phyloP scores from a whole-genome alignment of 208 protist genomes.

The Crithidia fasciculata region DNA sequence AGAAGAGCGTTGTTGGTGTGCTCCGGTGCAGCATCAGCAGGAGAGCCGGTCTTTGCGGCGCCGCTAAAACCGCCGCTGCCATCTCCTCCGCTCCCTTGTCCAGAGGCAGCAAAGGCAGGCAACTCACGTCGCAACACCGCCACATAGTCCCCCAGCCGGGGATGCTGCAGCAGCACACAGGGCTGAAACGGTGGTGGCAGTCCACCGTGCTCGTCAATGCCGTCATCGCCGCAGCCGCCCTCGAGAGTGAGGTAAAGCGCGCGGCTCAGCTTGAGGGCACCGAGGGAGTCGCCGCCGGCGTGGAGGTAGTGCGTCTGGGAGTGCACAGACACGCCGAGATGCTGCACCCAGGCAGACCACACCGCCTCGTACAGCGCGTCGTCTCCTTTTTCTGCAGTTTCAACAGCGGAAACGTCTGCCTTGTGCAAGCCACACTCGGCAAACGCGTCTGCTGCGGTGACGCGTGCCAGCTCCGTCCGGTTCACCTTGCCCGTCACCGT shows the following conservation, averaged over 20 bases:
- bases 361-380: constrained; percentile 27
- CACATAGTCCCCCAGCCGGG: constrained; percentile 48
- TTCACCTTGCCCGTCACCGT: constrained; percentile 55
- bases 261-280: constrained; percentile 58
- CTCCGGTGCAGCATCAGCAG: too few species aligned
- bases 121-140: constrained; percentile 17
- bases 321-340: constrained; percentile 36
- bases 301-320: constrained; percentile 57
- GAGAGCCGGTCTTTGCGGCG: too few species aligned
- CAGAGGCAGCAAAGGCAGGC: not conserved
- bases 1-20: constrained; percentile 5
- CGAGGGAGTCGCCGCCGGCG: constrained; percentile 67
- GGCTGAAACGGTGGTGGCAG: constrained; percentile 56
- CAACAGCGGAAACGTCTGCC: not conserved
- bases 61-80: not conserved
- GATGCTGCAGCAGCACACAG: constrained; percentile 50
- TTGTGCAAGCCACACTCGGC: not conserved
- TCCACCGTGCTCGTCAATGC: constrained; percentile 52
- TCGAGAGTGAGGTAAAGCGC: constrained; percentile 47
- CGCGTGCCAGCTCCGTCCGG: constrained; percentile 22
- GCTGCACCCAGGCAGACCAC: constrained; percentile 28
- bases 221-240: constrained; percentile 34
- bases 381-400: not conserved
- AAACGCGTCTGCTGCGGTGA: not conserved
- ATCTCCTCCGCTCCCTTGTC: not conserved